Base-by-base conservation (phyloP, 371 early-diverging fungal species). In the Batkoa obscura region DNA sequence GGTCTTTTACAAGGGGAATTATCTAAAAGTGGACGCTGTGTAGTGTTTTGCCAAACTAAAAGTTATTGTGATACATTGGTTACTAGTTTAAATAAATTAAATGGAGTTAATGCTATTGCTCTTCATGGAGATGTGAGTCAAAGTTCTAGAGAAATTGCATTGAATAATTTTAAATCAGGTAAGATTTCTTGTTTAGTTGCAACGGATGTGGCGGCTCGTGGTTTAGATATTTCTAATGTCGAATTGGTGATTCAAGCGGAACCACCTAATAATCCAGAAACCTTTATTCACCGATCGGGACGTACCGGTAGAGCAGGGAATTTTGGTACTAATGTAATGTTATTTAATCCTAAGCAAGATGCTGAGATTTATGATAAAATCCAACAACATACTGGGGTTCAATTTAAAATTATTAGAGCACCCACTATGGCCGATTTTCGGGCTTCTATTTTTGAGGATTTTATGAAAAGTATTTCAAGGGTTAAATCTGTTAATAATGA, bases 171-270 rank as follows among this genome's bases (percentile, higher is more conserved):
- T 73, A 78, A 88, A 61, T 81, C 85, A 62, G 88, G 87, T 58
- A 81, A 80, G 54, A 80, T 84, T 68, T 79, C 71, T 50, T 83
- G 90, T 62, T 82, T 94, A 62, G 76, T 90, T 37, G 85, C 88
- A 67, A 95, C 94, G 3, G 94, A 95, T 68, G 94, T 98, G 3
- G 80, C 87, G 35, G 92, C 94, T 13, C 84, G 99, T 72, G 99
- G 99, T 63, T 76, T 98, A 45, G 98, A 98, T 75, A 96, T 98
- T 63, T 91, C 94, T 39, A 81, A 89, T 68, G 93, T 96, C 39
- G 96, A 95, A 70, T 69, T 93, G 42, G 94, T 98, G 46, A 88
- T 98, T 75, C 94, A 98, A 74, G 88, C 85, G 62, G 93, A 96
- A 64, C 88, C 95, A 36, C 96, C 98, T 55, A 74, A 79, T 61